phyloP scores from a whole-genome alignment of 306 rosid genomes.

The Trichosanthes truncata region DNA sequence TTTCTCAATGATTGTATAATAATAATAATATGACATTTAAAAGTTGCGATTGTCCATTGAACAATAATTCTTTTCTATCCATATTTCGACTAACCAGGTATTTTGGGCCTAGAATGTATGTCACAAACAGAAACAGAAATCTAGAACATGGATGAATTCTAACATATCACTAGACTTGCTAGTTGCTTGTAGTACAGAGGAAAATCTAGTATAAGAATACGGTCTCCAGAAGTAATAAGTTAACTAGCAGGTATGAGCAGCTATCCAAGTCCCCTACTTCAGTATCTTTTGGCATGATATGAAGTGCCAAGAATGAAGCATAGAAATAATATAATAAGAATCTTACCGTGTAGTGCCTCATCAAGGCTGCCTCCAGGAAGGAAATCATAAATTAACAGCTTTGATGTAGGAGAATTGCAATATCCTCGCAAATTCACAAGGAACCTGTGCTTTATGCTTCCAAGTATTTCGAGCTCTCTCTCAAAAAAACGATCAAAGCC shows the following conservation, averaged over 20 bases:
- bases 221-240: not conserved
- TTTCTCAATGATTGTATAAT: not conserved
- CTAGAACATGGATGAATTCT: not conserved
- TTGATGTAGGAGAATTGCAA: constrained; percentile 95
- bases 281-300: not conserved
- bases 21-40: not conserved
- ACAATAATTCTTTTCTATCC: not conserved
- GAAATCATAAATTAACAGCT: constrained; percentile 88
- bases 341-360: constrained; percentile 89
- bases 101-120: not conserved
- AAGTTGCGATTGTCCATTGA: not conserved
- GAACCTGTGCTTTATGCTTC: constrained; percentile 92
- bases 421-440: constrained; percentile 96
- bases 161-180: not conserved
- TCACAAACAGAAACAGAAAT: not conserved
- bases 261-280: not conserved
- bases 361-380: constrained; percentile 95
- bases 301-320: not conserved
- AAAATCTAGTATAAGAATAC: not conserved
- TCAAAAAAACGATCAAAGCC: constrained; percentile 94
- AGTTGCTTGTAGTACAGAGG: not conserved
- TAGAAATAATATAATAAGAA: constrained; percentile 11
- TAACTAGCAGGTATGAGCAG: not conserved
- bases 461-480: constrained; percentile 98
- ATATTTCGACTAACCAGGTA: not conserved